Base-by-base conservation (phyloP, 352 stramenopile genomes). In the Globisporangium heterothallicum region DNA sequence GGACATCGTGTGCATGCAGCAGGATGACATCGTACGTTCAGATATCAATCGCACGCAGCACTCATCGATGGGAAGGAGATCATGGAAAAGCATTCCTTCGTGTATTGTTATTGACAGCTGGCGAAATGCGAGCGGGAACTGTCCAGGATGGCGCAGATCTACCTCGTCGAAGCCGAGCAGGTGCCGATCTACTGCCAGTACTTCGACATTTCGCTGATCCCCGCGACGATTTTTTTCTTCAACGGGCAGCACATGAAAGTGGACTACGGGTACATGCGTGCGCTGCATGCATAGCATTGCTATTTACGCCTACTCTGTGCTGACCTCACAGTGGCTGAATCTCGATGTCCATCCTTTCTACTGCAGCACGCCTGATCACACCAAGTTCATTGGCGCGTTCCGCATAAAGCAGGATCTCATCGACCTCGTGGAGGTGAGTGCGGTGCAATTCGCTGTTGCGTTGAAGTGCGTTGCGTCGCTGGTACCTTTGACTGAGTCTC, bases 171-270 rank as follows among this genome's bases (percentile, higher is more conserved):
- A 56, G 78, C 74, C 24, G 82, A 93, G 13, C 42, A 68, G 18
- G 49, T 88, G 26, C 75, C 82, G 13, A 74, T 94, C 35, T 94
- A 94, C 61, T 84, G 73, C 38, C 81, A 94, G 60, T 94, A 94
- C 61, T 92, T 94, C 61, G 84, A 94, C 54, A 90, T 94, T 27
- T 77, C 79, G n/a, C 68, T 94, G 21, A 83, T 94, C 42, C 84
- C 84, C 2, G 82, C 82, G 27, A 94, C 79, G 0, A 66, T 94
- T 42, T 94, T 94, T 64, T 94, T 93, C 50, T 84, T 91, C 59
- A 94, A 94, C 56, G 78, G 73, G 2, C 81, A 88, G 53, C 84
- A 94, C 69, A 94, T 93, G 61, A 94, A 94, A 72, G 81, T 94
- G 46, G 82, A 94, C 71, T 94, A 90, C 46, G 70, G 78, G 84